phyloP scores from a whole-genome alignment of 192 early-diverging fungal species.

The Mortierella hygrophila region DNA sequence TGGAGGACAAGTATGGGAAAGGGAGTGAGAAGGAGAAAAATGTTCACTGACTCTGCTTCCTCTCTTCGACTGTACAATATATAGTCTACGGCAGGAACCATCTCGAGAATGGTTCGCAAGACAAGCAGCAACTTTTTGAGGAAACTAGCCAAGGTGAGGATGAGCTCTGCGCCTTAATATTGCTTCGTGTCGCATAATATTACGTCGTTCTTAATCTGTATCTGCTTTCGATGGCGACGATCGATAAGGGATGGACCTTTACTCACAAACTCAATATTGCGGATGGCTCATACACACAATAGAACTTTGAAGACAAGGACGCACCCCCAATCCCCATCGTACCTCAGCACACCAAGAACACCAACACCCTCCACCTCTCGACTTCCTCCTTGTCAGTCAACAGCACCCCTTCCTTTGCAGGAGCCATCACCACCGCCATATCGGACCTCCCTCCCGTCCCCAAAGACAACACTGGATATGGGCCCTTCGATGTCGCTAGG shows the following conservation, averaged over 20 bases:
- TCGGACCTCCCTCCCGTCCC: constrained; percentile 13
- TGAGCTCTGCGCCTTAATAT: neutral
- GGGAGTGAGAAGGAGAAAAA: too few relatives aligned
- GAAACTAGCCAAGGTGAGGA: constrained; percentile 31
- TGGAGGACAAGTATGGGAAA: neutral
- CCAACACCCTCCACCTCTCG: neutral
- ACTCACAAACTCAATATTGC: neutral
- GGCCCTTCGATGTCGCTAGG: constrained; percentile 12
- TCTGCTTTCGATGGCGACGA: neutral
- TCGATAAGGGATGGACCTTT: neutral
- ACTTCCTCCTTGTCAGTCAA: neutral
- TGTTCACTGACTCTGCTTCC: neutral
- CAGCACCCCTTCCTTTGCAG: constrained; percentile 1
- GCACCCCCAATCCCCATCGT: constrained; percentile 37
- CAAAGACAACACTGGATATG: constrained; percentile 9
- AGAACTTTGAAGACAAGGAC: constrained; percentile 52
- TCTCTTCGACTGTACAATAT: constrained; percentile 2
- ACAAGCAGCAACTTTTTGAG: constrained; percentile 37
- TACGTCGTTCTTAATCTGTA: neutral
- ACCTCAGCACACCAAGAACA: constrained; percentile 4
- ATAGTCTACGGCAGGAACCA: constrained; percentile 39
- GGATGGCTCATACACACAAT: neutral
- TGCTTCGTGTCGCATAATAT: neutral
- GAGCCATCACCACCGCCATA: neutral
- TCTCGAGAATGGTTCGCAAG: constrained; percentile 42